Evolutionary conservation across 176 grass and related monocot genomes (phyloP), one percentile per base, ranked within the genome.

Genomic region (Lolium rigidum): DNA sequence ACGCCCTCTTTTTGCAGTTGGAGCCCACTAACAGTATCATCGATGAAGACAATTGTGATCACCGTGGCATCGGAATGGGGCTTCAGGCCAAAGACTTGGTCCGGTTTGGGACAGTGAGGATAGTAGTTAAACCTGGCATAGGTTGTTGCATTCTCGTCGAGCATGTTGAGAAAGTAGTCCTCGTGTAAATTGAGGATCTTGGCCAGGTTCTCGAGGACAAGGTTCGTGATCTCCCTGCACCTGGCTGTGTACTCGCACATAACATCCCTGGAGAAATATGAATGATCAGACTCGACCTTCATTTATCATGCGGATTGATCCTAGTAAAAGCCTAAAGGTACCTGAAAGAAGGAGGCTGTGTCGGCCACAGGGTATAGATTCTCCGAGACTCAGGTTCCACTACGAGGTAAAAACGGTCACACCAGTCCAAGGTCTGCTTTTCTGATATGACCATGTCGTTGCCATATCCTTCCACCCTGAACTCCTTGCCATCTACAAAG

Each of bases 71-170:
- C 92, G 4, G 89, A 85, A 39, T 94, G 92, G 51, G 92, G 76
- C 39, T 87, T 91, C 28, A 94, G 9, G 50, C 89, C 92, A 26
- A 84, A 74, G 3, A 94, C 92, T 25, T 58, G 66, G 13, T 91
- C 92, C 4, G 89, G 92, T 46, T 43, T 67, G 9, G 80, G 72
- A 70, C 92, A 94, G 6, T 56, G 75, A 24, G 92, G 92, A 60
- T 91, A 94, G 73, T 83, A 89, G 57, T 77, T 89, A 20, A 94
- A 91, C 82, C 89, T 86, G 8, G 89, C 86, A 52, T 86, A 70
- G 0, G 85, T 81, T 51, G 51, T 31, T 8, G 82, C 65, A 9
- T 88, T 79, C 50, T 70, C 25, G 24, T 70, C 47, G n/a, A 93
- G 43, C 80, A 83, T 73, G 50, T 55, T 39, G 25, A 48, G 8